A percentile compares a stretch with the other conserved stretches of the same genome.
Evolutionary conservation across 148 eudicot genomes (phyloP).

Genomic region (Rhododendron kiyosumense): DNA sequence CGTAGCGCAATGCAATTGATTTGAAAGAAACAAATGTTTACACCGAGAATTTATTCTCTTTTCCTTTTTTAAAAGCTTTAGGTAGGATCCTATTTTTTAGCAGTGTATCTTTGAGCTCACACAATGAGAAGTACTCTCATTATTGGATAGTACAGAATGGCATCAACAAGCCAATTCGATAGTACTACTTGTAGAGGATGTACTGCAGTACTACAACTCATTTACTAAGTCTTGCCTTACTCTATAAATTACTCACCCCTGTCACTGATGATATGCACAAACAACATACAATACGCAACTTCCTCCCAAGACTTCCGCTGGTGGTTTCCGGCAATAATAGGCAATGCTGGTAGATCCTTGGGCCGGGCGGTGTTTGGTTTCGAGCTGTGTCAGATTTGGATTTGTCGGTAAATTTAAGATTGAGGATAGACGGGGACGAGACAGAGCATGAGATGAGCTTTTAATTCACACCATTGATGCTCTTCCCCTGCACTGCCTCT

Average conservation of each 20-base stretch:
- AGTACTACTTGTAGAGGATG: neutral
- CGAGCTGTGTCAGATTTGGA: neutral
- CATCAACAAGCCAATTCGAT: neutral
- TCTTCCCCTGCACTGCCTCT: conserved; percentile 18
- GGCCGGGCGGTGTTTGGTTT: neutral
- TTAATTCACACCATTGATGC: neutral
- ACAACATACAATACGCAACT: neutral
- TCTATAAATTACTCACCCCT: neutral
- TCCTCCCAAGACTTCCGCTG: neutral
- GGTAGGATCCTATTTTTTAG: neutral
- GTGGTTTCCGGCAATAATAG: neutral
- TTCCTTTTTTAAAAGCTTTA: neutral
- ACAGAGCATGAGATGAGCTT: conserved; percentile 10
- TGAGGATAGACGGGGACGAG: conserved; percentile 8
- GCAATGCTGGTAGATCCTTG: neutral
- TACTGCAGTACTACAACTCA: neutral
- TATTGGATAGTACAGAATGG: neutral
- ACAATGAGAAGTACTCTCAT: neutral
- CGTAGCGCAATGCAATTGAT: no score
- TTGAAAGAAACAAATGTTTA: no score
- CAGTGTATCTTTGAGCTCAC: neutral
- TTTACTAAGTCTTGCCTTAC: neutral
- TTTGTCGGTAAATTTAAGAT: neutral
- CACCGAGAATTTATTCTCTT: no score
- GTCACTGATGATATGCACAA: neutral